phyloP scores from a whole-genome alignment of 768 basidiomycete genomes.

The Mycena haematopus region DNA sequence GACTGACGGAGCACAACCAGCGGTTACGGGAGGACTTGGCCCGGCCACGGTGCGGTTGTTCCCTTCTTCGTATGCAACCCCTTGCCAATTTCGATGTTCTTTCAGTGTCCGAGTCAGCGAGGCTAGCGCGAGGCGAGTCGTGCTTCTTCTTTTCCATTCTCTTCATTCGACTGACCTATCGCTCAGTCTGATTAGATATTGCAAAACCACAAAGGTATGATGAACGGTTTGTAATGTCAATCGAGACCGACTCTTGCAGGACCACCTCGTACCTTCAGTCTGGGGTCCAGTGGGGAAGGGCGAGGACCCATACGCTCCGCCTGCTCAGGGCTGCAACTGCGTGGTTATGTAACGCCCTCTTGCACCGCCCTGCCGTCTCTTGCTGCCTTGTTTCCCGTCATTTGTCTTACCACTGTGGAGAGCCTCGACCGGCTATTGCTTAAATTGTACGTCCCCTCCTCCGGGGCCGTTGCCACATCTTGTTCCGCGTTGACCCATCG shows the following conservation, averaged over 20 bases:
- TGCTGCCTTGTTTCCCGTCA: constrained; percentile 7
- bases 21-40: constrained; percentile 89
- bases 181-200: constrained; percentile 87
- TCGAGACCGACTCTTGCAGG: background rate
- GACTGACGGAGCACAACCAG: constrained; percentile 93
- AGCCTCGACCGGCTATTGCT: constrained; percentile 27
- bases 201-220: constrained; percentile 82
- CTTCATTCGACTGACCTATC: background rate
- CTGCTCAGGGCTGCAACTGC: constrained; percentile 75
- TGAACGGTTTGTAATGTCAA: background rate
- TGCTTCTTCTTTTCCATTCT: constrained; percentile 15
- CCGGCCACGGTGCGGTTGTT: constrained; percentile 63
- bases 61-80: background rate
- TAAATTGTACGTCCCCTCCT: constrained; percentile 24
- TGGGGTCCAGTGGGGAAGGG: constrained; percentile 92
- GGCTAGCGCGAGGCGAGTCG: constrained; percentile 79
- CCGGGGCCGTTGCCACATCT: background rate
- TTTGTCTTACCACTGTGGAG: constrained; percentile 23
- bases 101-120: constrained; percentile 80
- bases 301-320: constrained; percentile 93
- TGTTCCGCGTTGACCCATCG: background rate
- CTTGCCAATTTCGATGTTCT: background rate
- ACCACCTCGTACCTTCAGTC: constrained; percentile 81
- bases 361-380: constrained; percentile 1
- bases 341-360: constrained; percentile 63